Evolutionary conservation across 805 yeast genomes (phyloP), one percentile per base, ranked within the genome.

Genomic region (Saturnispora saitoi): DNA sequence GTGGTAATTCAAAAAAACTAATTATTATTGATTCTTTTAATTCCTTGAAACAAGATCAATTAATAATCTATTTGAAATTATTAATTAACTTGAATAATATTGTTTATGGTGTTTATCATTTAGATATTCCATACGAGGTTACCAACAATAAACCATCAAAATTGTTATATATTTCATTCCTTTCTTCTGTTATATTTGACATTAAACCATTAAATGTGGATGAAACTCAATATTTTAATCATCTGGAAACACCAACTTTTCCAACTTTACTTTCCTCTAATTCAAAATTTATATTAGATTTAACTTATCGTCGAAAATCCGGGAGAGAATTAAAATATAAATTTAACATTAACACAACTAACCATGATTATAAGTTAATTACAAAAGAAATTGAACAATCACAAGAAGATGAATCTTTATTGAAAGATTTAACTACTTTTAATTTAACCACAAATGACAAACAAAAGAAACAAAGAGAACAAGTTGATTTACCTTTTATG

Each of bases 401-500:
- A 6, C 60, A 53, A 1, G 60, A 54, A 1, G 58, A 57, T 8
- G 77, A 75, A 34, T 74, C 73, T 14, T 58, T 83, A 49, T 68
- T 91, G 43, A 77, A 81, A 53, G 86, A 74, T 34, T 70, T 93
- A 56, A 87, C 98, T 0, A 93, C 99, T 0, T 91, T 91, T 70
- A 90, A 90, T 56, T 69, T 91, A 48, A 72, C 80, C 7, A 85
- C 95, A 0, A 83, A 81, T 7, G 76, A 77, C 3, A 83, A 78
- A 57, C 97, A 93, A 61, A 81, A 76, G 53, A 60, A 72, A 42
- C 96, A 95, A 0, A 78, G 80, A 51, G 95, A 87, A 24, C 81
- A 84, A 52, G 96, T 93, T 3, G 95, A 85, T 43, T 70, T 91
- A 51, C 99, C 99, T n/a, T 91, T 72, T 63, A 69, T 91, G 70